phyloP scores from a whole-genome alignment of 1,284 basidiomycete species.

The Tausonia pullulans region DNA sequence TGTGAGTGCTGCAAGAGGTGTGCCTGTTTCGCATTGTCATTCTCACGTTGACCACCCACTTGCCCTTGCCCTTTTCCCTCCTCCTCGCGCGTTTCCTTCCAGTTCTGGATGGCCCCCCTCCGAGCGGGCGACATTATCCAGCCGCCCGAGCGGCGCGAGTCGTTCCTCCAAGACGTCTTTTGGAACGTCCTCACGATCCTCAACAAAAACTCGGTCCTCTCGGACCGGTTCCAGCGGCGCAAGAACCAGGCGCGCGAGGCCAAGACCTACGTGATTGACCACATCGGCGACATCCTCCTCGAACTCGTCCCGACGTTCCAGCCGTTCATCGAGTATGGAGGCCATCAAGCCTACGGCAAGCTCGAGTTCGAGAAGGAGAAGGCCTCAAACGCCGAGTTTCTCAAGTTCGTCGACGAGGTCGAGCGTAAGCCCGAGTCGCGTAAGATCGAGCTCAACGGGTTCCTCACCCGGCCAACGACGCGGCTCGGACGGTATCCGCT shows the following conservation, averaged over 20 bases:
- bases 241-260: slow-evolving; percentile 59
- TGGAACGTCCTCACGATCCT: slow-evolving; percentile 97
- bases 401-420: slow-evolving; percentile 81
- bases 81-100: not conserved
- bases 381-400: slow-evolving; percentile 81
- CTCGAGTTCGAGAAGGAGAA: slow-evolving; percentile 99
- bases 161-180: slow-evolving; percentile 90
- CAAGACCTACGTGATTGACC: slow-evolving; percentile 54
- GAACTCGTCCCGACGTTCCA: slow-evolving; percentile 80
- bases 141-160: slow-evolving; percentile 60
- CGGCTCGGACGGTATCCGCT: slow-evolving; percentile 92
- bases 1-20: slow-evolving; percentile 39
- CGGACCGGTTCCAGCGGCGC: slow-evolving; percentile 87
- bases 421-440: slow-evolving; percentile 90
- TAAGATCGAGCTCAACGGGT: slow-evolving; percentile 95
- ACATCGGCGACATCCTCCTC: slow-evolving; percentile 82
- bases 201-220: slow-evolving; percentile 73
- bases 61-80: not conserved
- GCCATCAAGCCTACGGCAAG: slow-evolving; percentile 95
- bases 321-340: slow-evolving; percentile 90
- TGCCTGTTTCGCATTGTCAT: not conserved
- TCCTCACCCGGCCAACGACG: slow-evolving; percentile 96
- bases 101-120: slow-evolving; percentile 86
- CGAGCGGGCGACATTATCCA: slow-evolving; percentile 56
- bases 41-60: not conserved